Conservation (phyloP, 2,329 filamentous ascomycete species). For the Stachybotrys chartarum region DNA sequence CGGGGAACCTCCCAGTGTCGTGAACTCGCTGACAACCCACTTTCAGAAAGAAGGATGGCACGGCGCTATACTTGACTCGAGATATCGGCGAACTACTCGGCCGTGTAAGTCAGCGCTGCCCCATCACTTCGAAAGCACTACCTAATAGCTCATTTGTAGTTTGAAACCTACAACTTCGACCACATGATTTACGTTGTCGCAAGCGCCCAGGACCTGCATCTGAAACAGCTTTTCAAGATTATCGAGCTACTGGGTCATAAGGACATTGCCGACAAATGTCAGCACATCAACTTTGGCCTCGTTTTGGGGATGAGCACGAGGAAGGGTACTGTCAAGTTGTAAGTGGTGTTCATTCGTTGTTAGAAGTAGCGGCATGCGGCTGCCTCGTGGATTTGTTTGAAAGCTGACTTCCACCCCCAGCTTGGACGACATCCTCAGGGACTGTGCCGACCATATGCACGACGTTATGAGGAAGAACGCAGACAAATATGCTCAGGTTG, state of each 20-base stretch:
- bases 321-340: conserved; percentile 67
- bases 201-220: conserved; percentile 63
- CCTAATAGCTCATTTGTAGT: neutral
- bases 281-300: conserved; percentile 71
- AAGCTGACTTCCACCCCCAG: conserved; percentile 1
- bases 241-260: conserved; percentile 63
- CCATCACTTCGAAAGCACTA: neutral
- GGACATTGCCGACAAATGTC: conserved; percentile 60
- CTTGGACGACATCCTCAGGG: conserved; percentile 37
- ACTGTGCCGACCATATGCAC: conserved; percentile 93
- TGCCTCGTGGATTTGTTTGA: neutral
- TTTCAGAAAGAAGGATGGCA: conserved; percentile 58
- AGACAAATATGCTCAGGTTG: conserved; percentile 84
- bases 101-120: conserved; percentile 27
- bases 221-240: conserved; percentile 71
- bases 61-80: conserved; percentile 69
- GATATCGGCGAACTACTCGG: conserved; percentile 70
- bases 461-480: conserved; percentile 91
- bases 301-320: conserved; percentile 65
- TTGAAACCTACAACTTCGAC: conserved; percentile 60
- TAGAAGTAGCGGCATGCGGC: neutral
- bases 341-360: conserved; percentile 1
- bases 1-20: neutral
- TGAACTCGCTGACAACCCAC: neutral
- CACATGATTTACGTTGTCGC: conserved; percentile 78